Evolutionary conservation across 441 rosid species (phyloP), one percentile per base, ranked within the genome.

Genomic region (Metrosideros polymorpha): DNA sequence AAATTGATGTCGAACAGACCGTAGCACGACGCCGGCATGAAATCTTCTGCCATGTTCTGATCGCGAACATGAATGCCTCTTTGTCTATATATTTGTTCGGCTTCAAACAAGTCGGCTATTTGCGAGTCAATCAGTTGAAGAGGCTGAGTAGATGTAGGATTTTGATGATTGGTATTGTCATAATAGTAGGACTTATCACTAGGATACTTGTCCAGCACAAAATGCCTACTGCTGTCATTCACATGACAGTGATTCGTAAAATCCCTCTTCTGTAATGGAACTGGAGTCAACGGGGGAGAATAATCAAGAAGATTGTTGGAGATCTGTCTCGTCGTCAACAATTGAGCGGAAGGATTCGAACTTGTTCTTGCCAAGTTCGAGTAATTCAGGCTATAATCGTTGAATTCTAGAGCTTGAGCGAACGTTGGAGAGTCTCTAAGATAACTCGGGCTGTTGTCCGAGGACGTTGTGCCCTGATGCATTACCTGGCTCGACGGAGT

Each of bases 231-330:
- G 84, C 83, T 87, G 85, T 87, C 92, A 75, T 83, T 91, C 54
- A 85, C 85, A 47, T 77, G 63, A 85, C 86, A 86, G 47, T 88
- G 85, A 51, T 89, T 88, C 54, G 6, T 56, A 29, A 85, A 57
- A 85, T 89, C 94, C 89, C 88, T 87, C 56, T 88, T 88, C 85
- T 90, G 93, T 88, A 85, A 86, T 88, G 89, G 63, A 83, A 84
- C 84, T 27, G 94, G 96, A 84, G 96, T 92, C 84, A 85, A 49
- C 79, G 94, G 93, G 88, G 94, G 91, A 79, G 98, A 93, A 25
- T 66, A 90, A 82, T 85, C 92, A 61, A 83, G 87, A 19, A 92
- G 82, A 56, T 82, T 90, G 45, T 86, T 84, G 32, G 93, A 89
- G 18, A 91, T 86, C 61, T 88, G 91, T 88, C 88, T 85, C 52